A percentile compares a stretch with the other conserved stretches of the same genome.
These are phyloP conservation scores for Neofusicoccum kwambonambiense DNA, from an alignment of 2,329 filamentous ascomycete species.

Conservation along the genomic window DNA sequence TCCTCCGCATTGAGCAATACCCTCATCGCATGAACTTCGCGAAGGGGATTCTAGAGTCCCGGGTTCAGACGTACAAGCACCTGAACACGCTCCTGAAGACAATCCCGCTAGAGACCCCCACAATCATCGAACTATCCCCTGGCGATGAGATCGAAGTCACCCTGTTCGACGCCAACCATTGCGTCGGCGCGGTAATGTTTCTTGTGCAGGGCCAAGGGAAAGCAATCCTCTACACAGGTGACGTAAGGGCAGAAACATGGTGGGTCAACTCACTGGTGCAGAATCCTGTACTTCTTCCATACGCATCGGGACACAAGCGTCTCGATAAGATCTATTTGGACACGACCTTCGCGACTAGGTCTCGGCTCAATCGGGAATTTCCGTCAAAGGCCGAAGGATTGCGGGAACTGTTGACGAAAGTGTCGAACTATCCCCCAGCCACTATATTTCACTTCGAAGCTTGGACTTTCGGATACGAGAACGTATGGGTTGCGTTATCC, in stretches of 20 bases:
- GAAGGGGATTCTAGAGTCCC: slow-evolving; percentile 72
- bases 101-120: slow-evolving; percentile 79
- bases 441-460: slow-evolving; percentile 82
- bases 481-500: slow-evolving; percentile 83
- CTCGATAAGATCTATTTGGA: slow-evolving; percentile 87
- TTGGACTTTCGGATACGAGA: slow-evolving; percentile 93
- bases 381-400: slow-evolving; percentile 72
- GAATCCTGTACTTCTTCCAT: slow-evolving; percentile 73
- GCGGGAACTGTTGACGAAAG: slow-evolving; percentile 67
- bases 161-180: slow-evolving; percentile 89
- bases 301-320: slow-evolving; percentile 48
- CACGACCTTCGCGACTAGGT: slow-evolving; percentile 68
- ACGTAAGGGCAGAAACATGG: slow-evolving; percentile 82
- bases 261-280: slow-evolving; percentile 73
- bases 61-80: slow-evolving; percentile 73
- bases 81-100: slow-evolving; percentile 72
- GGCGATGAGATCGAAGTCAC: slow-evolving; percentile 73
- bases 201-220: slow-evolving; percentile 70
- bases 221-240: slow-evolving; percentile 83
- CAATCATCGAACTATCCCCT: slow-evolving; percentile 69
- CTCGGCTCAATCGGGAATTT: slow-evolving; percentile 51
- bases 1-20: slow-evolving; percentile 76
- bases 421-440: slow-evolving; percentile 65
- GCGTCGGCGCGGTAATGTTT: slow-evolving; percentile 88
- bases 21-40: slow-evolving; percentile 79